These are phyloP conservation scores for Calonectria leucothoes DNA, from an alignment of 2,329 filamentous ascomycete species.

Conservation along the genomic window DNA sequence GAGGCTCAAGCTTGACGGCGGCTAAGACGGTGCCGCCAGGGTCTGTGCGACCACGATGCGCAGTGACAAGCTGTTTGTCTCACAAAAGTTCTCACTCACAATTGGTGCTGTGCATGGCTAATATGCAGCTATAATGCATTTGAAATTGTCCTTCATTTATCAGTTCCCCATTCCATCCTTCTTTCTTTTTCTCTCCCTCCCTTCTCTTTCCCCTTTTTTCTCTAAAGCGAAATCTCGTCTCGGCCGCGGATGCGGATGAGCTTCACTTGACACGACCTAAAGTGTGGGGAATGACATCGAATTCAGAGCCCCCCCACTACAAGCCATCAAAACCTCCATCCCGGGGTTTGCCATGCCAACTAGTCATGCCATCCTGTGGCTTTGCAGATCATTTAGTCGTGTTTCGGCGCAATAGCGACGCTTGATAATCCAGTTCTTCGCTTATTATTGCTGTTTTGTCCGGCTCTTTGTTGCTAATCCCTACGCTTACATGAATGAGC, in stretches of 20 bases:
- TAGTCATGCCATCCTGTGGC: not conserved
- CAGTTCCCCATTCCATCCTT: not conserved
- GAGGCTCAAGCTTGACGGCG: constrained; percentile 26
- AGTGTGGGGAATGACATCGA: not conserved
- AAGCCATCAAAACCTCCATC: not conserved
- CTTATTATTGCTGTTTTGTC: not conserved
- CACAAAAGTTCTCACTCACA: not conserved
- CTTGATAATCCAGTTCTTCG: not conserved
- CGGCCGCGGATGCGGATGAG: not conserved
- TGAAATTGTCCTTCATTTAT: not conserved
- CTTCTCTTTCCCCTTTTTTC: not conserved
- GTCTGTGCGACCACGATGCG: constrained; percentile 10
- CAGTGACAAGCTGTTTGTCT: not conserved
- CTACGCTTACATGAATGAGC: not conserved
- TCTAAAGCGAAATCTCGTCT: not conserved
- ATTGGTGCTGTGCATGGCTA: not conserved
- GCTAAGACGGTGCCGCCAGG: constrained; percentile 1
- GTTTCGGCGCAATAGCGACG: not conserved
- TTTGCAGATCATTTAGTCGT: not conserved
- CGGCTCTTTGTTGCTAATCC: not conserved
- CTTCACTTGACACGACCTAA: not conserved
- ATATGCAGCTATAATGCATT: not conserved
- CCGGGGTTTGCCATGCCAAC: not conserved
- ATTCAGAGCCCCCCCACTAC: not conserved
- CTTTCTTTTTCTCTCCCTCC: not conserved